A percentile compares a stretch with the other conserved stretches of the same genome.
Conservation (phyloP, 495 filamentous ascomycete genomes). For the Xylaria grammica region DNA sequence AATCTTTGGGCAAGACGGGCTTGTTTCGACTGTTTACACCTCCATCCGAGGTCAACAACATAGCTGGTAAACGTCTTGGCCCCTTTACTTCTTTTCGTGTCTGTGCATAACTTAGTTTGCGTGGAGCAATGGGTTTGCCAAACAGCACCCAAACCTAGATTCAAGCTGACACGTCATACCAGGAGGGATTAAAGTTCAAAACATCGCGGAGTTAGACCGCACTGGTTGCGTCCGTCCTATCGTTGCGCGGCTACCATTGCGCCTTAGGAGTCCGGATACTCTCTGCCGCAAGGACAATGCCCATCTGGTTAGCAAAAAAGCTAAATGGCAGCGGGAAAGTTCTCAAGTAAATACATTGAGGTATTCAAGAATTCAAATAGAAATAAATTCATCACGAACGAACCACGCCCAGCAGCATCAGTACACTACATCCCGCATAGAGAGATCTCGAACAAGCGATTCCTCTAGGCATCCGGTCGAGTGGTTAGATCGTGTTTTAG, state of each 20-base stretch:
- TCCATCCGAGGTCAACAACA: background rate
- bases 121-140: background rate
- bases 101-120: background rate
- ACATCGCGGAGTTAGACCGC: background rate
- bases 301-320: background rate
- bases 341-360: background rate
- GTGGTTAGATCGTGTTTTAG: slow-evolving; percentile 34
- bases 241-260: background rate
- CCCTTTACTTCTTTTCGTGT: background rate
- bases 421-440: background rate
- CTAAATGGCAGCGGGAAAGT: background rate
- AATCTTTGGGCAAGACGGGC: slow-evolving; percentile 15
- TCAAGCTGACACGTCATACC: background rate
- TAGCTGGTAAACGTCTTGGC: background rate
- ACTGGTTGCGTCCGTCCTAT: background rate
- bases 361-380: background rate
- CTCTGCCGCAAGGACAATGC: background rate
- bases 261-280: background rate
- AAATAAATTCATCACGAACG: background rate
- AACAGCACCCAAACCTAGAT: background rate
- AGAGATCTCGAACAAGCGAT: background rate
- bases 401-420: slow-evolving; percentile 1
- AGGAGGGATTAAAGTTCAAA: slow-evolving; percentile 20
- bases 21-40: slow-evolving; percentile 18
- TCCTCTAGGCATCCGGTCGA: slow-evolving; percentile 25